Evolutionary conservation across 805 yeast genomes (phyloP).

Genomic region (Clavispora santaluciae): DNA sequence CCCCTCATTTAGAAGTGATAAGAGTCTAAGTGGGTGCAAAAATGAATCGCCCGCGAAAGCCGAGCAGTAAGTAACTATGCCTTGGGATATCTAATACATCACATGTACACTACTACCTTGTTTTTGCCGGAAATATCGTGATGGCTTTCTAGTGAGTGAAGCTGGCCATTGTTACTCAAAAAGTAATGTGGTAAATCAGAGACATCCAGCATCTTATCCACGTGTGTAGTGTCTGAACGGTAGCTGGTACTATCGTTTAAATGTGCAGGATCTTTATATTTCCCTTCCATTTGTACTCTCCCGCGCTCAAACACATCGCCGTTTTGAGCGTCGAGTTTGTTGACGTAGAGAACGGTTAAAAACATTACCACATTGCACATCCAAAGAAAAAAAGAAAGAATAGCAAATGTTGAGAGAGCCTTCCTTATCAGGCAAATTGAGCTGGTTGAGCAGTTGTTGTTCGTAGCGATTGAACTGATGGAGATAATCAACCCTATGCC

Average conservation of each 20-base stretch:
- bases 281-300: background rate
- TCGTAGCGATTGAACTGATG: conserved; percentile 23
- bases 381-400: conserved; percentile 37
- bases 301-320: conserved; percentile 12
- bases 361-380: conserved; percentile 32
- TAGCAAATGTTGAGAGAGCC: conserved; percentile 34
- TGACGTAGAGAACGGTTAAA: conserved; percentile 35
- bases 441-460: conserved; percentile 14
- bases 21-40: background rate
- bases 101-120: conserved; percentile 27
- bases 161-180: conserved; percentile 27
- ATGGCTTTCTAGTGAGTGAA: conserved; percentile 22
- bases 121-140: conserved; percentile 19
- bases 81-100: background rate
- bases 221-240: conserved; percentile 1
- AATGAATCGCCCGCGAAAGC: background rate
- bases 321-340: conserved; percentile 27
- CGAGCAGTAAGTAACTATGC: background rate
- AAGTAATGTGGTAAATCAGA: conserved; percentile 23
- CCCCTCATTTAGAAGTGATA: background rate
- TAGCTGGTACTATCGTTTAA: background rate
- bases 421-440: conserved; percentile 27
- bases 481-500: conserved; percentile 31
- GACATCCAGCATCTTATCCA: background rate
- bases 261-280: background rate